Evolutionary conservation across 2,329 filamentous ascomycete species (phyloP).

Genomic region (Arthrobotrys sinensis): DNA sequence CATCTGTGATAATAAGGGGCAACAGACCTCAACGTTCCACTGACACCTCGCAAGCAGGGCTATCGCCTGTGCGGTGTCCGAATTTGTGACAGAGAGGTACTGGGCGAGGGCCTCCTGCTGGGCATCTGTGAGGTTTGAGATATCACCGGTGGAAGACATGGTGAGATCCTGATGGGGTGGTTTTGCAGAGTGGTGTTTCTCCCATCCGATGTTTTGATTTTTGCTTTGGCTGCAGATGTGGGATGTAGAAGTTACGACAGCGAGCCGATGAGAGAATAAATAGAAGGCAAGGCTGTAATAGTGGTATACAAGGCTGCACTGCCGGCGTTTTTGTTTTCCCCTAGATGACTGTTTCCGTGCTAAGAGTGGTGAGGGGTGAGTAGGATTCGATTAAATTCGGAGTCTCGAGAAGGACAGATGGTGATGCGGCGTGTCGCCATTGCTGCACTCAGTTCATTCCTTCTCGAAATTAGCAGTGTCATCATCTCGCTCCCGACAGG

Average conservation of each 20-base stretch:
- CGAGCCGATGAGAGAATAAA: no score
- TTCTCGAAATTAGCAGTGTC: constrained; percentile 27
- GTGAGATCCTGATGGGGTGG: background rate
- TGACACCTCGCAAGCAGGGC: constrained; percentile 86
- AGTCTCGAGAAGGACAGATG: no score
- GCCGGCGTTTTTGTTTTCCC: no score
- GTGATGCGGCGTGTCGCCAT: background rate
- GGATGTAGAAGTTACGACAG: background rate
- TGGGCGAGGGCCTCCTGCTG: constrained; percentile 90
- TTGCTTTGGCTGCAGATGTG: background rate
- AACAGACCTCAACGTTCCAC: constrained; percentile 90
- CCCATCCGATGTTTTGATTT: constrained; percentile 24
- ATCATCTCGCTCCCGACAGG: constrained; percentile 11
- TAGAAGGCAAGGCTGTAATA: no score
- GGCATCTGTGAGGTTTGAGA: constrained; percentile 79
- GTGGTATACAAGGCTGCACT: no score
- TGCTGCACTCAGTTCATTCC: background rate
- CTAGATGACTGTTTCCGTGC: no score
- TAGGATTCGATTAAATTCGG: no score
- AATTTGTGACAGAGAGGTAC: constrained; percentile 84
- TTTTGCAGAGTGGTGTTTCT: background rate
- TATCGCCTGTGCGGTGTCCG: constrained; percentile 82
- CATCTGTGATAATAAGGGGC: background rate
- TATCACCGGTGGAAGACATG: constrained; percentile 68
- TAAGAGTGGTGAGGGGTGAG: no score